phyloP scores from a whole-genome alignment of 768 basidiomycete species.

The Termitomyces sp. region DNA sequence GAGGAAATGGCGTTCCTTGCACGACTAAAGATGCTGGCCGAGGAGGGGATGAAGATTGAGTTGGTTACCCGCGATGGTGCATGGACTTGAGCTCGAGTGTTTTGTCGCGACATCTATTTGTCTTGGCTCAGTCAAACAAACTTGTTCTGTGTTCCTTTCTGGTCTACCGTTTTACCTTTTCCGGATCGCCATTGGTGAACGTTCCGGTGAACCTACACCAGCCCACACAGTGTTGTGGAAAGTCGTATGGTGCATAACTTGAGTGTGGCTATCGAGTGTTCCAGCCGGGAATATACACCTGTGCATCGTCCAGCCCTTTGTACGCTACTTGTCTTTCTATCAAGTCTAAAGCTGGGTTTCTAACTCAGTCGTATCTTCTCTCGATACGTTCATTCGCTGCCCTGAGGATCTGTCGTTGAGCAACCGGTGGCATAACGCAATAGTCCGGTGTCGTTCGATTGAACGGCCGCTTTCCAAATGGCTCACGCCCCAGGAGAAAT shows the following conservation, averaged over 20 bases:
- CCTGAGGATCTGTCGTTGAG: background rate
- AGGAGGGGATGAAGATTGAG: conserved; percentile 7
- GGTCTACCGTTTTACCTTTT: background rate
- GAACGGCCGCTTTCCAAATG: too few relatives aligned
- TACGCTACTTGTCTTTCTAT: too few relatives aligned
- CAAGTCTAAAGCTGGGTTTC: background rate
- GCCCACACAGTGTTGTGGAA: background rate
- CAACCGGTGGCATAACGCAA: background rate
- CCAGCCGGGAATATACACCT: background rate
- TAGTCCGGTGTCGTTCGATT: background rate
- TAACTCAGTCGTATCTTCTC: background rate
- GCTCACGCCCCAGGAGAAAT: too few relatives aligned
- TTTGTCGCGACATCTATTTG: background rate
- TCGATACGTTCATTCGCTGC: background rate
- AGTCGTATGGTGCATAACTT: background rate
- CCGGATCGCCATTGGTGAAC: background rate
- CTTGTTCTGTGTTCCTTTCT: background rate
- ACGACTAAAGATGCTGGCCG: conserved; percentile 3
- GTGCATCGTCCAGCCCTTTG: background rate
- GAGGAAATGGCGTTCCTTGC: conserved; percentile 4
- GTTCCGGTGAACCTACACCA: too few relatives aligned
- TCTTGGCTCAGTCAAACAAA: background rate
- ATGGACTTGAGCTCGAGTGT: conserved; percentile 5
- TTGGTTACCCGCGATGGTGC: conserved; percentile 6
- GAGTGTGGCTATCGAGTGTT: background rate